Base-by-base conservation (phyloP, 2,329 filamentous ascomycete species). In the Colletotrichum tabaci region DNA sequence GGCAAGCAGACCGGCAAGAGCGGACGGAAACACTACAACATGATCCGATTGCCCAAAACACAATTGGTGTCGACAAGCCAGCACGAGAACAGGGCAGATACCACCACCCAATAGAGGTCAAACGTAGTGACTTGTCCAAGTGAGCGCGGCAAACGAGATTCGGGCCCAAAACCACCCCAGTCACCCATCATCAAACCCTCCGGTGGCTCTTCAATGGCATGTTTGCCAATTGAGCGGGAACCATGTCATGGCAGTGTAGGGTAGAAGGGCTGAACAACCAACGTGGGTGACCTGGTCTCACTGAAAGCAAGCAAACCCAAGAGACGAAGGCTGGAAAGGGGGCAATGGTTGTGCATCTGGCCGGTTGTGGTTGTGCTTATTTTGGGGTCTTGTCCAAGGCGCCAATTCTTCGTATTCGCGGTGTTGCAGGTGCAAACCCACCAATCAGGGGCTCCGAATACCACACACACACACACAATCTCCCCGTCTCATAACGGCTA, bases 381-480 rank as follows among this genome's bases (percentile, higher is more conserved):
- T 58, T 57, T 67, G 38, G 61, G 21, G 53, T 52, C 16, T 13
- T 38, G 38, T 18, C 50, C 52, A 63, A 60, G 42, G 55, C 40
- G 70, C 66, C 70, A 72, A 71, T 72, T 71, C 49, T 72, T 72
- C 66, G 70, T 72, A 72, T 72, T 72, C 61, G 52, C 58, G 65
- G 65, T 57, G 26, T 63, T 66, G 69, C 69, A 65, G 47, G 26
- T 61, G 49, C 56, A 40, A 58, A 30, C 52, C 58, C 52, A 40
- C 68, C 65, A 68, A 68, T 71, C 65, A 46, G 18, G 10, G 21
- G 21, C 56, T 23, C 30, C n/a, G 5, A 56, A 52, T 6, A 15
- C 56, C 64, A 71, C 67, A 56, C 49, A 26, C 57, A 61, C 38
- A 26, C 60, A 52, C 8, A 40, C 55, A 6, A 13, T n/a, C 26